Evolutionary conservation across 768 basidiomycete species (phyloP).

Genomic region (Udeniomyces megalosporus): DNA sequence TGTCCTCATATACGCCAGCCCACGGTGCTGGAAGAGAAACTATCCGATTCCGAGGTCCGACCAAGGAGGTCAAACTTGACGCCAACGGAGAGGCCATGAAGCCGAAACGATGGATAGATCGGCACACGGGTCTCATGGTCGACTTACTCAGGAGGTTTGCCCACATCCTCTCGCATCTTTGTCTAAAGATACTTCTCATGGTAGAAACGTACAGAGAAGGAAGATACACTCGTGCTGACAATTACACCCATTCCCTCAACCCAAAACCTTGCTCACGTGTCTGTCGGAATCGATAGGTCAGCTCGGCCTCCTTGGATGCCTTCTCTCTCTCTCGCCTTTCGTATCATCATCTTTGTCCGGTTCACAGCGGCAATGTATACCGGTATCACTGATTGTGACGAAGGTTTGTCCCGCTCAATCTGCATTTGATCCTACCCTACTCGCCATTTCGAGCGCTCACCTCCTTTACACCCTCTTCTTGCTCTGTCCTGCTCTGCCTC

Average conservation of each 20-base stretch:
- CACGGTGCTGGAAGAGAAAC: conserved; percentile 12
- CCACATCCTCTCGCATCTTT: neutral
- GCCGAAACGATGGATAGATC: conserved; percentile 13
- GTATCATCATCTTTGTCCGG: conserved; percentile 65
- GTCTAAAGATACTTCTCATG: neutral
- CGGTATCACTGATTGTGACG: conserved; percentile 89
- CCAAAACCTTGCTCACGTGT: too few relatives aligned
- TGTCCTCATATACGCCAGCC: conserved; percentile 5
- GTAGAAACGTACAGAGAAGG: too few relatives aligned
- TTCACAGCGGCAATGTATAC: conserved; percentile 83
- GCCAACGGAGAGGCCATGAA: neutral
- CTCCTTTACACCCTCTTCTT: conserved; percentile 3
- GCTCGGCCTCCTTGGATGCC: conserved; percentile 58
- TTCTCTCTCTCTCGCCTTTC: conserved; percentile 63
- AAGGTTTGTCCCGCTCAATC: conserved; percentile 51
- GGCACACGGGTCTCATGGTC: conserved; percentile 12
- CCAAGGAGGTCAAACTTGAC: neutral
- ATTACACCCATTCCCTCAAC: neutral
- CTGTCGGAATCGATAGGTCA: neutral
- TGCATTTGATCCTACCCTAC: neutral
- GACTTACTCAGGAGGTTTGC: conserved; percentile 10
- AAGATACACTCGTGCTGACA: too few relatives aligned
- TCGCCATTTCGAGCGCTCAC: neutral
- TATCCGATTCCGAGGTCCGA: conserved; percentile 13
- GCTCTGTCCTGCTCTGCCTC: neutral